Evolutionary conservation across 805 yeast genomes (phyloP), one percentile per base, ranked within the genome.

Genomic region (Pichia scutulata): DNA sequence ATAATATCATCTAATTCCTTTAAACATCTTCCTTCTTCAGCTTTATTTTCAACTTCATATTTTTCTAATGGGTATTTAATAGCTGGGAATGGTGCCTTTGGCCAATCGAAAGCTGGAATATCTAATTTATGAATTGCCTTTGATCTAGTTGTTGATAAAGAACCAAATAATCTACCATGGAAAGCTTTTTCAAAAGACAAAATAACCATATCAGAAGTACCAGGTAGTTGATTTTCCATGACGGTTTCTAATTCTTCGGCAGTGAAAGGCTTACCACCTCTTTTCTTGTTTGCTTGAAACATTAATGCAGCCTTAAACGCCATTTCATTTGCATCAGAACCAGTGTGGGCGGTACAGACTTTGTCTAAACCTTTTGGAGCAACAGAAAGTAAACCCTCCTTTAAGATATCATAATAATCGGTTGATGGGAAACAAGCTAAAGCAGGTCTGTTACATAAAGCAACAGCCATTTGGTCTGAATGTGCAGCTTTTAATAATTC

Each of bases 51-150:
- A 44, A 73, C 81, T 41, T 64, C 80, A 65, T 81, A 64, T 47
- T 78, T 75, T 50, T 81, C 90, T 62, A 89, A 76, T 52, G 98
- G 98, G 69, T 89, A 90, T 68, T 82, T 73, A 70, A 88, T 82
- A 47, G 77, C 60, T 56, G 98, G 98, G 74, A 83, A 90, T 55
- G 78, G 58, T 52, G 82, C 76, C 60, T 67, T 72, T 49, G 82
- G 82, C 82, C 82, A 78, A 53, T 73, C 65, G 59, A 78, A 78
- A 1, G 81, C 78, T n/a, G 82, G 82, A 41, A 78, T 75, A 52
- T 77, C 82, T 60, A 78, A 64, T 62, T 78, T 78, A 62, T 78
- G 82, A 51, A 78, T 69, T 4, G 81, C 78, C 59, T 78, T 78
- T 24, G 81, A 76, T 53, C 81, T 65, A 12, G 82, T 78, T 23